Conservation (phyloP, 108 stramenopile genomes). For the Fragilaria radians region DNA sequence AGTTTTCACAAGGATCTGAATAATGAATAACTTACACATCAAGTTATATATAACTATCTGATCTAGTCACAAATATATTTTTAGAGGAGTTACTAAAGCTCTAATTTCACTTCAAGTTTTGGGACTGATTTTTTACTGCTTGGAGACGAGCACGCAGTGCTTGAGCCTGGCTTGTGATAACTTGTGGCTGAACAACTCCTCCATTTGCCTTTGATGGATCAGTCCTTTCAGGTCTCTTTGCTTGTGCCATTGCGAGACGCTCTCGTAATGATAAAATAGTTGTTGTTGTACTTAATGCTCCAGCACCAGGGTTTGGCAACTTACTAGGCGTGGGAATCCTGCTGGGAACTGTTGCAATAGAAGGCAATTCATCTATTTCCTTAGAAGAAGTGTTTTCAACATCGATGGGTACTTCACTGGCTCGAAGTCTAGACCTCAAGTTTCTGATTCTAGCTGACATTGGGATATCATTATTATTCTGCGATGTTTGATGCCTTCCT, state of each 20-base stretch:
- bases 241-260: not conserved
- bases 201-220: not conserved
- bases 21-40: no score
- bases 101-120: no score
- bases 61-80: no score
- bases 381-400: not conserved
- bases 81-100: no score
- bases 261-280: not conserved
- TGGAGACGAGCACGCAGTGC: slow-evolving; percentile 51
- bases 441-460: slow-evolving; percentile 50
- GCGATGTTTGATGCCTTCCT: not conserved
- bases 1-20: no score
- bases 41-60: no score
- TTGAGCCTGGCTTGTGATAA: slow-evolving; percentile 23
- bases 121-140: slow-evolving; percentile 24
- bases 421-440: slow-evolving; percentile 37
- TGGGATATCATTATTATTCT: not conserved
- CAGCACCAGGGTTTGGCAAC: not conserved
- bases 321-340: slow-evolving; percentile 3
- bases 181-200: not conserved
- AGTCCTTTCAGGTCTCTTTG: not conserved
- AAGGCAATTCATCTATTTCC: not conserved
- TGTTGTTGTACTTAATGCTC: not conserved
- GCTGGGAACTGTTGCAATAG: not conserved
- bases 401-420: slow-evolving; percentile 20